Percentiles rank a stretch among this genome's conserved stretches.
These are phyloP conservation scores for Calamus simplicifolius DNA, from an alignment of 176 grass and related monocot genomes.

Conservation along the genomic window DNA sequence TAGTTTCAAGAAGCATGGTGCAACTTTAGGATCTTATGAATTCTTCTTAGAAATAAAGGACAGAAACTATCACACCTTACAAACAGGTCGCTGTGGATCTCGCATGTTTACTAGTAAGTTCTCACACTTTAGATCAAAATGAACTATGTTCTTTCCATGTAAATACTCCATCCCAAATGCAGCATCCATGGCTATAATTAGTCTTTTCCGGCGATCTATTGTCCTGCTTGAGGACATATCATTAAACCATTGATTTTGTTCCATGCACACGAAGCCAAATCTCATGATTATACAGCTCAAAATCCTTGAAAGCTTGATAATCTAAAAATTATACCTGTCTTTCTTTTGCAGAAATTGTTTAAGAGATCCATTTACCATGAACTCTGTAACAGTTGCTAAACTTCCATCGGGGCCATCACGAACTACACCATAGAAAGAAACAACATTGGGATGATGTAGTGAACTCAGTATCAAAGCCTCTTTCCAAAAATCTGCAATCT, in stretches of 20 bases:
- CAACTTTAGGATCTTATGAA: too few relatives aligned
- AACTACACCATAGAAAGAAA: slow-evolving; percentile 98
- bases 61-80: slow-evolving; percentile 47
- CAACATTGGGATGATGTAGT: slow-evolving; percentile 97
- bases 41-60: too few relatives aligned
- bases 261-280: too few relatives aligned
- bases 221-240: slow-evolving; percentile 38
- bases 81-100: slow-evolving; percentile 84
- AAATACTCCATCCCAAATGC: slow-evolving; percentile 99
- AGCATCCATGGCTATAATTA: slow-evolving; percentile 95
- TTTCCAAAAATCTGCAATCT: slow-evolving; percentile 99
- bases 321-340: slow-evolving; percentile 49
- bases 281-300: not conserved
- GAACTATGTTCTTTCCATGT: slow-evolving; percentile 90
- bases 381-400: slow-evolving; percentile 92
- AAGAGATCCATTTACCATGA: slow-evolving; percentile 98
- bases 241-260: too few relatives aligned
- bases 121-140: slow-evolving; percentile 97
- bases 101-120: slow-evolving; percentile 98
- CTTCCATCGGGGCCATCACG: slow-evolving; percentile 89
- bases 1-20: too few relatives aligned
- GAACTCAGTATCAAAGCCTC: slow-evolving; percentile 83
- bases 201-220: slow-evolving; percentile 89
- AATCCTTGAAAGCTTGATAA: not conserved
- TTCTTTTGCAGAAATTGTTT: slow-evolving; percentile 97